Conservation (phyloP, 495 filamentous ascomycete genomes). For the Xylaria cubensis region DNA sequence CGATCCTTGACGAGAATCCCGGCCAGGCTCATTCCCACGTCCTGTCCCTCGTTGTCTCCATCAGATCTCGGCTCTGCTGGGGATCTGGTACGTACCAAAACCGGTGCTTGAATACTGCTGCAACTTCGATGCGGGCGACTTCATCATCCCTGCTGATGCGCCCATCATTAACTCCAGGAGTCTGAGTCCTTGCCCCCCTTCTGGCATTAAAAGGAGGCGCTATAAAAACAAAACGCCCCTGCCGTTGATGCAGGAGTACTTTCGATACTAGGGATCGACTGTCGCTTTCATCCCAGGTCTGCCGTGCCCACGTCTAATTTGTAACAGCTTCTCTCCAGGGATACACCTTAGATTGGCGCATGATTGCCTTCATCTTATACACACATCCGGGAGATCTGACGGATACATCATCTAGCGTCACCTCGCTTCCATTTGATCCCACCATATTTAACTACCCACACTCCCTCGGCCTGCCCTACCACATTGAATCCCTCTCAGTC, state of each 20-base stretch:
- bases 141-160: conserved; percentile 21
- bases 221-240: conserved; percentile 46
- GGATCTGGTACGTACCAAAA: conserved; percentile 23
- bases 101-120: conserved; percentile 19
- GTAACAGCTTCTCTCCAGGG: conserved; percentile 56
- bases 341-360: conserved; percentile 55
- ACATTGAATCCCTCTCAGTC: conserved; percentile 32
- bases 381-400: conserved; percentile 57
- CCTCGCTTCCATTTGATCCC: conserved; percentile 48
- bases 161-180: conserved; percentile 27
- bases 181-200: conserved; percentile 27
- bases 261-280: conserved; percentile 55
- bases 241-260: conserved; percentile 49
- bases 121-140: conserved; percentile 23
- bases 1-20: conserved; percentile 20
- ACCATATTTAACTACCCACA: conserved; percentile 57
- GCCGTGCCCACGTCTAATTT: conserved; percentile 59
- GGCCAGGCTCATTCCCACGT: conserved; percentile 12
- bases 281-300: conserved; percentile 54
- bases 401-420: conserved; percentile 51
- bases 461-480: conserved; percentile 40
- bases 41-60: conserved; percentile 2
- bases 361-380: conserved; percentile 52
- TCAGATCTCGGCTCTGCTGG: conserved; percentile 21
- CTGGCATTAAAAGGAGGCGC: conserved; percentile 54